Evolutionary conservation across 805 yeast species (phyloP), one percentile per base, ranked within the genome.

Genomic region (Scheffersomyces stipitis): DNA sequence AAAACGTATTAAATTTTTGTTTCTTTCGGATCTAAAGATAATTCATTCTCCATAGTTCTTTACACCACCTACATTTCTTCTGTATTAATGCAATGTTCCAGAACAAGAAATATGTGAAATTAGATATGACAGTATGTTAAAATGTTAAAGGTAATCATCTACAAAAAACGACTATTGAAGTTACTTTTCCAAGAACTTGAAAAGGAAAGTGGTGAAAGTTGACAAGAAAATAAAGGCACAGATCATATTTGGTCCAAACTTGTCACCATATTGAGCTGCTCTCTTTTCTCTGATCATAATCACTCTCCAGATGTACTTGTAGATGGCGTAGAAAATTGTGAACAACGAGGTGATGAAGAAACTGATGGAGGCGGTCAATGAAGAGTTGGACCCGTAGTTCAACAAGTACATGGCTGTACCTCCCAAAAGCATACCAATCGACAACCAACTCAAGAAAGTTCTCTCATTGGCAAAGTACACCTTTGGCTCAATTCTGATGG

Each of bases 401-500:
- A 91, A 69, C 48, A 93, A 72, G 0, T 96, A 76, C 6, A 89
- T 85, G 1, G 96, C 95, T 28, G 96, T 85, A 32, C 91, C 95
- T 30, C 93, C 89, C 39, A 93, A 71, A 29, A 91, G 71, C 71
- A 93, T 78, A 6, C 93, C 86, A 49, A 93, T 87, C 28, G 96
- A 90, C 38, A 91, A 67, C 99, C 99, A 93, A 28, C 95, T 79
- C 44, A 93, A 71, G 56, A 82, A 91, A 0, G 99, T 93, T 66
- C 99, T 80, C 63, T 93, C 99, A 16, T 95, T 88, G 5, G 99
- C 99, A 64, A 93, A 93, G 60, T 93, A 93, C n/a, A 93, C 99
- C 67, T 93, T 93, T 40, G 99, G 99, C 64, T 93, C 99, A 26
- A 93, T 90, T 54, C 99, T 78, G 26, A 93, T 95, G 2, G 98